Evolutionary conservation across 257 asterid genomes (phyloP).

Genomic region (Thymus quinquecostatus): DNA sequence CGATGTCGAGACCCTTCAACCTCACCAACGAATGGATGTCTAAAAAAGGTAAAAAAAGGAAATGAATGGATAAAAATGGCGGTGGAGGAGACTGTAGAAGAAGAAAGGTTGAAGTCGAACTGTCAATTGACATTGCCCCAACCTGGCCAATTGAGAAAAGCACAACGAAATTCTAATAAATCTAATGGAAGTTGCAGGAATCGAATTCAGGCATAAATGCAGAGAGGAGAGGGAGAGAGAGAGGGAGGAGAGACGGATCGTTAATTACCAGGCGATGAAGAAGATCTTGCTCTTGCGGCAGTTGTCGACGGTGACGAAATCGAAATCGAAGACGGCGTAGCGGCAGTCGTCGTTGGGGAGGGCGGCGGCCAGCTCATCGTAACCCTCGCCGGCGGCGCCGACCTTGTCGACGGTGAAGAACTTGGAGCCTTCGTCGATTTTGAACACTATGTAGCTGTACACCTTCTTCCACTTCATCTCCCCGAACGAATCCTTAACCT

Average conservation of each 20-base stretch:
- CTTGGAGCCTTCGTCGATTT: conserved; percentile 73
- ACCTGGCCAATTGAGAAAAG: background rate
- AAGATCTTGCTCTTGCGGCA: conserved; percentile 96
- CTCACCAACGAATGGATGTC: no score
- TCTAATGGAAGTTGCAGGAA: conserved; percentile 2
- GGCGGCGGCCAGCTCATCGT: conserved; percentile 74
- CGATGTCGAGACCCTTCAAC: no score
- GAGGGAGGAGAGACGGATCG: background rate
- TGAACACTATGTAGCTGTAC: conserved; percentile 75
- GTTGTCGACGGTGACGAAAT: conserved; percentile 85
- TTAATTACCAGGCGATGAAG: conserved; percentile 82
- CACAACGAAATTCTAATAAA: background rate
- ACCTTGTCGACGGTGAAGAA: conserved; percentile 79
- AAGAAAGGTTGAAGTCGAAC: no score
- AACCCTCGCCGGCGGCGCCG: conserved; percentile 76
- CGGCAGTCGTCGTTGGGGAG: conserved; percentile 91
- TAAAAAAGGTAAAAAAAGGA: no score
- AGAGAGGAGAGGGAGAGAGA: no score
- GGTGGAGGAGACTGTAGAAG: no score
- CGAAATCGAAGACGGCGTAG: conserved; percentile 91
- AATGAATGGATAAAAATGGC: no score
- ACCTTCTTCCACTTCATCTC: conserved; percentile 97
- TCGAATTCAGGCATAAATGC: background rate
- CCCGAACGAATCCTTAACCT: conserved; percentile 86
- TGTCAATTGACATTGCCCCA: background rate